A percentile compares a stretch with the other conserved stretches of the same genome.
Conservation (phyloP, 2,329 filamentous ascomycete species). For the Aspergillus sp. region DNA sequence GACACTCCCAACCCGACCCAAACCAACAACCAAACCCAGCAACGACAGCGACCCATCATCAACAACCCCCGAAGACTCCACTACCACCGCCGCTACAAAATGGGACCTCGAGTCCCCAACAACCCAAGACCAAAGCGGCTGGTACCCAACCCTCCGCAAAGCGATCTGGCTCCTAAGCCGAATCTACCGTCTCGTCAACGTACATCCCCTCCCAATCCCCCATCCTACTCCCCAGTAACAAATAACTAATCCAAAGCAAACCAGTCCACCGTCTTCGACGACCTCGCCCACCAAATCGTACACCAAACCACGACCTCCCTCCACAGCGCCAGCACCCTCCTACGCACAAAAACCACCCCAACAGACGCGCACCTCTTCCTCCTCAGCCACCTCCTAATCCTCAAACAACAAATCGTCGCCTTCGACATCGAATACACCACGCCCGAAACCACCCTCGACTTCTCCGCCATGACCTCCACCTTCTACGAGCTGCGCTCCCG, state of each 20-base stretch:
- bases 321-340: constrained; percentile 70
- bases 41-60: constrained; percentile 49
- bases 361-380: constrained; percentile 86
- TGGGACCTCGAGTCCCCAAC: constrained; percentile 59
- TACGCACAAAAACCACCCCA: constrained; percentile 64
- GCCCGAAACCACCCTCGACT: constrained; percentile 66
- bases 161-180: constrained; percentile 69
- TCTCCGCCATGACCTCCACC: constrained; percentile 65
- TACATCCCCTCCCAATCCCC: constrained; percentile 30
- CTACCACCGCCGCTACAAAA: constrained; percentile 22
- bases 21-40: constrained; percentile 52
- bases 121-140: constrained; percentile 55
- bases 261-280: constrained; percentile 68
- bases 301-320: constrained; percentile 86
- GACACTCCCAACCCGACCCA: constrained; percentile 45
- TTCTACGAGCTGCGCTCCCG: constrained; percentile 69
- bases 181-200: constrained; percentile 70
- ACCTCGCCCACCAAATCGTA: constrained; percentile 78
- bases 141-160: constrained; percentile 68
- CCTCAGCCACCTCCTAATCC: constrained; percentile 87
- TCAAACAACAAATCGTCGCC: constrained; percentile 94
- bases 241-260: constrained; percentile 17
- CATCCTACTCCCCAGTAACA: neutral
- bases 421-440: constrained; percentile 84
- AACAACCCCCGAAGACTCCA: constrained; percentile 32